Percentiles rank a stretch among this genome's conserved stretches.
These are phyloP conservation scores for Lathyrus tuberosus DNA, from an alignment of 306 rosid species.

Conservation along the genomic window DNA sequence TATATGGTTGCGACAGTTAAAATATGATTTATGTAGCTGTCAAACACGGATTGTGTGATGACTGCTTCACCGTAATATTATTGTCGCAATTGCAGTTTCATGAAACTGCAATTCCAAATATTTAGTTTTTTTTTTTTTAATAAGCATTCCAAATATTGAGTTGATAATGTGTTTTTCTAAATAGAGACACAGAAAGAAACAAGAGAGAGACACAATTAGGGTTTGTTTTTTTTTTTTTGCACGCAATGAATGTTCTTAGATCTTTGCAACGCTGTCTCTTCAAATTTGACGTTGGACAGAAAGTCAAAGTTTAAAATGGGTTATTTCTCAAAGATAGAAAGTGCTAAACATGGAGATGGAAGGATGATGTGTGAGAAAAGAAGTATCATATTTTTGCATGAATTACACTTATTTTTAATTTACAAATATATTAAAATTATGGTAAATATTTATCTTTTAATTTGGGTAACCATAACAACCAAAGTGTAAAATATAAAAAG, in stretches of 20 bases:
- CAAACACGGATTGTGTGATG: constrained; percentile 31
- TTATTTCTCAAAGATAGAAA: constrained; percentile 34
- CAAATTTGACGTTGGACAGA: constrained; percentile 22
- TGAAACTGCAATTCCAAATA: constrained; percentile 37
- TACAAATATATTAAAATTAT: too few relatives aligned
- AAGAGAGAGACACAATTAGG: background rate
- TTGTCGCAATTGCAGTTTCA: constrained; percentile 33
- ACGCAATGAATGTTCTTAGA: background rate
- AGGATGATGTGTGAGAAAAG: background rate
- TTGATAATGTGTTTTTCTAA: background rate
- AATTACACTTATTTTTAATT: background rate
- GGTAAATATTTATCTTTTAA: too few relatives aligned
- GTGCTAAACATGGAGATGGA: constrained; percentile 36
- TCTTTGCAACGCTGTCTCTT: constrained; percentile 14
- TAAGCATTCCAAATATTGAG: constrained; percentile 11
- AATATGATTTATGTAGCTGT: constrained; percentile 25
- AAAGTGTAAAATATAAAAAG: too few relatives aligned
- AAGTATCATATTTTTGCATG: background rate
- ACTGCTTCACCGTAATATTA: constrained; percentile 36
- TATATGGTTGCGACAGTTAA: constrained; percentile 8
- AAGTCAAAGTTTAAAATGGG: constrained; percentile 44
- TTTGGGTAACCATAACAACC: too few relatives aligned
- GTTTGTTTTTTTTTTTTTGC: background rate
- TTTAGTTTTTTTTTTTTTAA: too few relatives aligned
- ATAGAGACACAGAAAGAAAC: background rate